phyloP scores from a whole-genome alignment of 2,329 filamentous ascomycete genomes.

The Stachybotrys elegans region DNA sequence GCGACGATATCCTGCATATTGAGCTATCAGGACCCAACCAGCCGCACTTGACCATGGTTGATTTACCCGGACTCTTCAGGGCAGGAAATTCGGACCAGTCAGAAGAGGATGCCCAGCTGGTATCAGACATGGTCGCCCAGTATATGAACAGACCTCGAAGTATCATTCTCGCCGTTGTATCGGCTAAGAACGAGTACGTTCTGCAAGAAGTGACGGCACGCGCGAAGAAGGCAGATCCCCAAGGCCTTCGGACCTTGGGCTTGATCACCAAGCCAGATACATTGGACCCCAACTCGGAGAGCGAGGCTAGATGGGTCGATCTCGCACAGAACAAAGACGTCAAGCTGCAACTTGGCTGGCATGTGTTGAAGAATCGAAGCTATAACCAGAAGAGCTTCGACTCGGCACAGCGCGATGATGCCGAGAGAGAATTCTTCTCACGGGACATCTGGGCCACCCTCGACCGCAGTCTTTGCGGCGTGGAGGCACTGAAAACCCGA shows the following conservation, averaged over 20 bases:
- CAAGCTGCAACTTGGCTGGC: slow-evolving; percentile 12
- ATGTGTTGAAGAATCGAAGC: slow-evolving; percentile 14
- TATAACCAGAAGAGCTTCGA: slow-evolving; percentile 8
- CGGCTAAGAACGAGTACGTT: slow-evolving; percentile 30
- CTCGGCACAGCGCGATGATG: slow-evolving; percentile 9
- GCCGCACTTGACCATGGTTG: slow-evolving; percentile 39
- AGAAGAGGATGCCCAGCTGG: slow-evolving; percentile 23
- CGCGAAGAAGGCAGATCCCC: not conserved
- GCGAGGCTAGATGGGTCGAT: slow-evolving; percentile 5
- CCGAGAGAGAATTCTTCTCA: slow-evolving; percentile 12
- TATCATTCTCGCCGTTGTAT: slow-evolving; percentile 41
- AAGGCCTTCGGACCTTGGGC: slow-evolving; percentile 8
- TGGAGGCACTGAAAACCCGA: slow-evolving; percentile 14
- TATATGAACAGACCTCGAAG: slow-evolving; percentile 36
- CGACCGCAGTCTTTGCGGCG: slow-evolving; percentile 13
- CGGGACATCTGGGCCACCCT: slow-evolving; percentile 12
- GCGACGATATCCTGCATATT: slow-evolving; percentile 19
- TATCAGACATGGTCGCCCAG: slow-evolving; percentile 28
- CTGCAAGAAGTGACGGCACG: slow-evolving; percentile 5
- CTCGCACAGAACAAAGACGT: slow-evolving; percentile 8
- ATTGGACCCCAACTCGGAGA: slow-evolving; percentile 4
- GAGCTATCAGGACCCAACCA: slow-evolving; percentile 15
- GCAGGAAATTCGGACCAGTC: slow-evolving; percentile 22
- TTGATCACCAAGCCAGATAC: slow-evolving; percentile 13
- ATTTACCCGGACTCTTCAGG: slow-evolving; percentile 40